A percentile compares a stretch with the other conserved stretches of the same genome.
Evolutionary conservation across 2,329 filamentous ascomycete genomes (phyloP).

Genomic region (Colletotrichum abscissum): DNA sequence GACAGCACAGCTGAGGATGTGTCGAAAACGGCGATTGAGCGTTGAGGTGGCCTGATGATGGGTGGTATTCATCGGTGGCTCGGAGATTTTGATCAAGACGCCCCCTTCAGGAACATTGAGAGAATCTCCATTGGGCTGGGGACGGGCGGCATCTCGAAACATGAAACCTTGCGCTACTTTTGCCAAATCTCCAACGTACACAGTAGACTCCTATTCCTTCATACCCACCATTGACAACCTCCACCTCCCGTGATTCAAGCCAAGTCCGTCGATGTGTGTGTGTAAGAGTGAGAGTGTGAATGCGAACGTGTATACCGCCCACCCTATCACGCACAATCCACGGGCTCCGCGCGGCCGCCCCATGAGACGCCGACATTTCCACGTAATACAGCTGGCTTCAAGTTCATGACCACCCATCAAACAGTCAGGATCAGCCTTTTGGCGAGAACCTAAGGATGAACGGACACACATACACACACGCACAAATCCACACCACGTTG

Average conservation of each 20-base stretch:
- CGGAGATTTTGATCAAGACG: neutral
- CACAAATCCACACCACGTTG: neutral
- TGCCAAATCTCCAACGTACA: neutral
- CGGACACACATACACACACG: neutral
- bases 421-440: neutral
- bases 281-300: no score
- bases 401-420: neutral
- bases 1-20: neutral
- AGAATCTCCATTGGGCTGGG: constrained; percentile 9
- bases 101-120: neutral
- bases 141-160: neutral
- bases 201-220: neutral
- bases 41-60: neutral
- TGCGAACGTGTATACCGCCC: neutral
- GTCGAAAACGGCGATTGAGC: neutral
- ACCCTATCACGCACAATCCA: neutral
- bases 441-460: neutral
- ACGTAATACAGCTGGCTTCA: constrained; percentile 1
- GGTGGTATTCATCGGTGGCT: neutral
- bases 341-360: constrained; percentile 3
- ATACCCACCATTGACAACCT: neutral
- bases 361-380: constrained; percentile 11
- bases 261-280: neutral
- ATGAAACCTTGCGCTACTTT: constrained; percentile 10
- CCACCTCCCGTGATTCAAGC: neutral